Conservation (phyloP, 2,329 filamentous ascomycete genomes). For the Ascocoryne sarcoides region DNA sequence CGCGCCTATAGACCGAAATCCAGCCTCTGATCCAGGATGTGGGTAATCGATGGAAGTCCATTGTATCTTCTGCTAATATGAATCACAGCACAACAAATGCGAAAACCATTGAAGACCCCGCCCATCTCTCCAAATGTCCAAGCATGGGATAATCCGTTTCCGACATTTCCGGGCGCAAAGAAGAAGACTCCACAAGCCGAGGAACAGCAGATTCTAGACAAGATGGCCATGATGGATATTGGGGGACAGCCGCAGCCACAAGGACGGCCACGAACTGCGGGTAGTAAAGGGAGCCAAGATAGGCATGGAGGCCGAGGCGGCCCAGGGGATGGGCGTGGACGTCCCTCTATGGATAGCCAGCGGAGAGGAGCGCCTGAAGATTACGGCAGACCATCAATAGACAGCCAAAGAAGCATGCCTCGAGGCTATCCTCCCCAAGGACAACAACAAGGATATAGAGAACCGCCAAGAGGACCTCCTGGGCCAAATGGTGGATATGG, state of each 20-base stretch:
- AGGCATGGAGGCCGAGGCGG: slow-evolving; percentile 21
- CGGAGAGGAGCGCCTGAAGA: slow-evolving; percentile 13
- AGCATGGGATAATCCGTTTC: slow-evolving; percentile 42
- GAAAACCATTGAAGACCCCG: slow-evolving; percentile 24
- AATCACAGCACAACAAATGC: slow-evolving; percentile 11
- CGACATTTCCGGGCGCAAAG: slow-evolving; percentile 33
- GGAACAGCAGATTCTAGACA: slow-evolving; percentile 28
- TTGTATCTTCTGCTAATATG: slow-evolving; percentile 10
- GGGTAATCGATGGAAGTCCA: slow-evolving; percentile 19
- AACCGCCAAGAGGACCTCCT: slow-evolving; percentile 18
- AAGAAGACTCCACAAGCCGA: slow-evolving; percentile 33
- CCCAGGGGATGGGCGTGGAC: slow-evolving; percentile 23
- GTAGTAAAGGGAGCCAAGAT: slow-evolving; percentile 18
- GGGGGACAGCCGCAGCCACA: slow-evolving; percentile 11
- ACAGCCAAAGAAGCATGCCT: slow-evolving; percentile 20
- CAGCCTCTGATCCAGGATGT: slow-evolving; percentile 24
- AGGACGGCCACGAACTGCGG: slow-evolving; percentile 13
- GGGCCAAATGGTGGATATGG: slow-evolving; percentile 14
- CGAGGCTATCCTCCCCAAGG: slow-evolving; percentile 18
- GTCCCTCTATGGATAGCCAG: slow-evolving; percentile 15
- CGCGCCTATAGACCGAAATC: slow-evolving; percentile 16
- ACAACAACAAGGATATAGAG: slow-evolving; percentile 18
- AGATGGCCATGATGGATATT: slow-evolving; percentile 26
- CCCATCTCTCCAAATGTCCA: slow-evolving; percentile 31
- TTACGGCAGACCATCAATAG: slow-evolving; percentile 19